phyloP scores from a whole-genome alignment of 805 yeast species.

The Saccharomyces mikatae region DNA sequence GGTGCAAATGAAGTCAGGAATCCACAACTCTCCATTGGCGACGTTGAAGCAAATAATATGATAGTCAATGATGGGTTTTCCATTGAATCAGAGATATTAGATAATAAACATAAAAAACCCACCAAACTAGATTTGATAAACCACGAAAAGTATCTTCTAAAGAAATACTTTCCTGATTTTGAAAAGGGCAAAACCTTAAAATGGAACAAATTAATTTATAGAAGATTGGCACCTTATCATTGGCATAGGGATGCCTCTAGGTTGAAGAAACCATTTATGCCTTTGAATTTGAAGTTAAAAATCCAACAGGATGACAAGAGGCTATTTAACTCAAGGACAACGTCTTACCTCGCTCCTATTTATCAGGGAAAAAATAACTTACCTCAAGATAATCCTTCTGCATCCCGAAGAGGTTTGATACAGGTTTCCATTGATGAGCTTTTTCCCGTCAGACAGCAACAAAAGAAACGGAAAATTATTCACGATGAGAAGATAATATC shows the following conservation, averaged over 20 bases:
- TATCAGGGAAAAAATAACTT: constrained; percentile 3
- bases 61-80: not conserved
- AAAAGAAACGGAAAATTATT: constrained; percentile 11
- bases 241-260: constrained; percentile 29
- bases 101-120: not conserved
- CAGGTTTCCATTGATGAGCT: constrained; percentile 18
- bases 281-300: constrained; percentile 45
- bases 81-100: not conserved
- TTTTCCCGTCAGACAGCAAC: constrained; percentile 12
- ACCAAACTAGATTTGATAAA: not conserved
- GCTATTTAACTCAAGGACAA: constrained; percentile 31
- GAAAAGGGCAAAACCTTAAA: constrained; percentile 42
- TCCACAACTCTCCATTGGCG: not conserved
- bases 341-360: constrained; percentile 5
- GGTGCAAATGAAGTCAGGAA: not conserved
- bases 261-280: constrained; percentile 34
- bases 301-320: constrained; percentile 46
- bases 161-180: constrained; percentile 48
- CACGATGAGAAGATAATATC: constrained; percentile 28
- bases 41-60: not conserved
- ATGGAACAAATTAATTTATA: constrained; percentile 48
- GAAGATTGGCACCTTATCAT: constrained; percentile 39
- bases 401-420: constrained; percentile 13
- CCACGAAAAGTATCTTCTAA: constrained; percentile 31
- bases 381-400: not conserved